Percentiles rank a stretch among this genome's conserved stretches.
Conservation (phyloP, 768 basidiomycete species). For the Saitozyma sp. region DNA sequence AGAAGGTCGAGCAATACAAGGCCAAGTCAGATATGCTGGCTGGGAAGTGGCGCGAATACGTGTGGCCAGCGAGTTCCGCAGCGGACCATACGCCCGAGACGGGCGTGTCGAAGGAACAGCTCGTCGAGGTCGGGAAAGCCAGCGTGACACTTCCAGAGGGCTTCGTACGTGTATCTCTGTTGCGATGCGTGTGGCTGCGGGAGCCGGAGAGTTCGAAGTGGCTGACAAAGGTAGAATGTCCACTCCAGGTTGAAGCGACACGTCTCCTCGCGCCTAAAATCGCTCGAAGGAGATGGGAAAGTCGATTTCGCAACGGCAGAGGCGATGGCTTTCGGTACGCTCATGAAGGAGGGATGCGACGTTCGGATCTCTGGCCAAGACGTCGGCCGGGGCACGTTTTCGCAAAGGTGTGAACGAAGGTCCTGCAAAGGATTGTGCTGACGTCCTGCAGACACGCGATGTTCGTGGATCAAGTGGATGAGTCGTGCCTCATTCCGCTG, state of each 20-base stretch:
- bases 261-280: conserved; percentile 71
- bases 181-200: no score
- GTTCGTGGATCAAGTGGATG: conserved; percentile 83
- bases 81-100: conserved; percentile 66
- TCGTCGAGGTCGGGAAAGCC: conserved; percentile 65
- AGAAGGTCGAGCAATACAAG: conserved; percentile 56
- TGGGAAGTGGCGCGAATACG: conserved; percentile 67
- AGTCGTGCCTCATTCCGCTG: conserved; percentile 75
- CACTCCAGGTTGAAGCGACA: conserved; percentile 77
- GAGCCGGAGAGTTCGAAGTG: neutral
- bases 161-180: conserved; percentile 62
- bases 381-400: conserved; percentile 86
- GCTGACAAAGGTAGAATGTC: conserved; percentile 61
- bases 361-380: conserved; percentile 91
- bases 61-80: conserved; percentile 63
- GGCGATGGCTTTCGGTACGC: conserved; percentile 81
- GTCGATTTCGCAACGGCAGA: conserved; percentile 93
- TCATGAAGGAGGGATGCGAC: conserved; percentile 78
- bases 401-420: conserved; percentile 60
- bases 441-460: conserved; percentile 68
- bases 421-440: conserved; percentile 5
- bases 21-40: conserved; percentile 63
- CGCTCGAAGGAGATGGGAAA: conserved; percentile 62
- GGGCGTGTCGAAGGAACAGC: conserved; percentile 61
- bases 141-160: conserved; percentile 64